Evolutionary conservation across 163 green algal genomes (phyloP).

Genomic region (Chloroidium sp.): DNA sequence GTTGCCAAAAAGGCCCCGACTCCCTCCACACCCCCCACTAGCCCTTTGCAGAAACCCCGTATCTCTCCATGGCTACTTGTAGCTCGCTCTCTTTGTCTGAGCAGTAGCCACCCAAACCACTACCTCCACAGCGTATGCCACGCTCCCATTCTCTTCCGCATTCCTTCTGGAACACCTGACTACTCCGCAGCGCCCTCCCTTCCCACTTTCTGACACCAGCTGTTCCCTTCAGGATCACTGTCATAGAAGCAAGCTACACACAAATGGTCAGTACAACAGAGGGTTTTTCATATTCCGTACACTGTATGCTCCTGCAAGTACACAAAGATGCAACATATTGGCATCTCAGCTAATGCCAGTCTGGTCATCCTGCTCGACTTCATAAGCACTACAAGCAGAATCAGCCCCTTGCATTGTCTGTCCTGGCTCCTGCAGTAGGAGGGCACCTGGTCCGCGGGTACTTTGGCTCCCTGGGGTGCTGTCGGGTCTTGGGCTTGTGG

Average conservation of each 20-base stretch:
- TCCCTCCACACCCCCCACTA: not conserved
- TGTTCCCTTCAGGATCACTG: no score
- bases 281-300: no score
- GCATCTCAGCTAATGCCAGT: slow-evolving; percentile 1
- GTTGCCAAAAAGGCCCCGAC: not conserved
- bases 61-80: not conserved
- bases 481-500: slow-evolving; percentile 84
- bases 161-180: no score
- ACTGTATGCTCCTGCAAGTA: not conserved
- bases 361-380: not conserved
- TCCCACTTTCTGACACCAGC: no score
- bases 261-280: no score
- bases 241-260: no score
- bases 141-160: no score
- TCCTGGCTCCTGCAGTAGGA: not conserved
- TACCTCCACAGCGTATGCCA: not conserved
- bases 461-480: slow-evolving; percentile 69
- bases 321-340: slow-evolving; percentile 4
- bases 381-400: no score
- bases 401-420: not conserved
- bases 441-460: slow-evolving; percentile 73
- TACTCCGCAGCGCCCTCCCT: no score
- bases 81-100: not conserved
- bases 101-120: not conserved
- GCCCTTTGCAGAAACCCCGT: not conserved